These are phyloP conservation scores for Laburnicola sp. DNA, from an alignment of 2,329 filamentous ascomycete genomes.

Conservation along the genomic window DNA sequence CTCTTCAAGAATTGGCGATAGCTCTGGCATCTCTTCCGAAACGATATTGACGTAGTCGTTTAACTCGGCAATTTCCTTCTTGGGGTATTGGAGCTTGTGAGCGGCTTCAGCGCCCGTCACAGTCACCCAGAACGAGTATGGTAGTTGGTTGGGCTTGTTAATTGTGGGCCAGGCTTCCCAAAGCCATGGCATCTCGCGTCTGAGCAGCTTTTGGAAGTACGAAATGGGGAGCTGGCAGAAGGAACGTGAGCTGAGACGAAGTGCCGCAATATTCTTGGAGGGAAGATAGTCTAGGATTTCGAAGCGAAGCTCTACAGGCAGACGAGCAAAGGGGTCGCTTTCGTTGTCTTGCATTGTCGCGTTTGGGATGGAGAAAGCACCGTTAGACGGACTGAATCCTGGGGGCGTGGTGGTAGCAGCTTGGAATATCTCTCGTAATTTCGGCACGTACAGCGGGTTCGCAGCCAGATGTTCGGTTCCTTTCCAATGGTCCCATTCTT, in stretches of 20 bases:
- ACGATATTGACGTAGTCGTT: background rate
- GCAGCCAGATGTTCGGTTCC: constrained; percentile 23
- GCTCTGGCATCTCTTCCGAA: constrained; percentile 10
- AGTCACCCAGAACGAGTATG: constrained; percentile 8
- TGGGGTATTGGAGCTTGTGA: background rate
- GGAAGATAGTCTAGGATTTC: constrained; percentile 19
- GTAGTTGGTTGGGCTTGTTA: background rate
- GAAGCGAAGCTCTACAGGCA: constrained; percentile 24
- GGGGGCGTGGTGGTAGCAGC: background rate
- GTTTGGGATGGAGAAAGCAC: constrained; percentile 2
- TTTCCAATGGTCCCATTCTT: constrained; percentile 13
- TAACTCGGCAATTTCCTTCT: background rate
- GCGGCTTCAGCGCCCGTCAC: background rate
- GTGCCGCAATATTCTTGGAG: constrained; percentile 22
- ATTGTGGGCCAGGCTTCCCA: constrained; percentile 21
- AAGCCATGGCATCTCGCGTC: constrained; percentile 28
- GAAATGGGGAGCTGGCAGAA: constrained; percentile 22
- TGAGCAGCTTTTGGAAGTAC: constrained; percentile 19
- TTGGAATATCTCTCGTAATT: constrained; percentile 13
- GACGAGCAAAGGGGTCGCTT: constrained; percentile 19
- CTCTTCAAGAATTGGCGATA: background rate
- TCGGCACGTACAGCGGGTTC: constrained; percentile 28
- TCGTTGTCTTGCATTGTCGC: background rate
- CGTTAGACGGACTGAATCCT: constrained; percentile 2
- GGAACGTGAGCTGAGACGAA: constrained; percentile 22